These are phyloP conservation scores for Arthrinium phaeospermum DNA, from an alignment of 2,329 filamentous ascomycete species.

Conservation along the genomic window DNA sequence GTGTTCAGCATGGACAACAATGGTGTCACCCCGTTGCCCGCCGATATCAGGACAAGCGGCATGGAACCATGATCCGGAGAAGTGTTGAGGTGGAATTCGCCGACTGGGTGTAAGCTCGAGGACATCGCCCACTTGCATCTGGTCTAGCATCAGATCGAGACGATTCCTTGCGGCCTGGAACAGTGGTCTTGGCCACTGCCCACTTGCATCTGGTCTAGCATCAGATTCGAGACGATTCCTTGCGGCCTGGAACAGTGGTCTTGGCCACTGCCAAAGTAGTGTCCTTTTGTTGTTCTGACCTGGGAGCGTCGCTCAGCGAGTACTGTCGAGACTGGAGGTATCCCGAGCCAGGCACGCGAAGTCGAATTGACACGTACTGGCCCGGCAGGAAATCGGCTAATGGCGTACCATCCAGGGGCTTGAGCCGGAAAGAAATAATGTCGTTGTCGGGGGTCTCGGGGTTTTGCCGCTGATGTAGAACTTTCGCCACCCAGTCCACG, in stretches of 20 bases:
- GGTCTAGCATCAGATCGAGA: constrained; percentile 72
- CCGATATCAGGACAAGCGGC: constrained; percentile 66
- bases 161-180: constrained; percentile 57
- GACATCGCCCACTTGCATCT: constrained; percentile 64
- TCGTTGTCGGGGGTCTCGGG: constrained; percentile 63
- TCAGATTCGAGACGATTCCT: constrained; percentile 72
- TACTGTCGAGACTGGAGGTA: constrained; percentile 74
- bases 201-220: too few relatives aligned
- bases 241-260: constrained; percentile 41
- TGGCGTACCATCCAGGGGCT: constrained; percentile 64
- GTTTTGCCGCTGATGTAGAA: constrained; percentile 71
- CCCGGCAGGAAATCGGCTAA: constrained; percentile 71
- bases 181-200: constrained; percentile 34
- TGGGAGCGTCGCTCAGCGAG: constrained; percentile 71
- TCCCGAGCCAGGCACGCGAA: constrained; percentile 58
- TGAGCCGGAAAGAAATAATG: constrained; percentile 74
- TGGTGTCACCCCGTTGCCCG: constrained; percentile 65
- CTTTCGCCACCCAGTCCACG: constrained; percentile 70
- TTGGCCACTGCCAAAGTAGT: constrained; percentile 37
- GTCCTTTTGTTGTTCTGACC: constrained; percentile 47
- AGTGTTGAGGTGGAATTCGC: constrained; percentile 63
- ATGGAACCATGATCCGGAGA: constrained; percentile 43
- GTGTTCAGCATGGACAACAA: constrained; percentile 66
- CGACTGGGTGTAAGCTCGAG: constrained; percentile 71
- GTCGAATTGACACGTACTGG: constrained; percentile 72